Percentiles rank a stretch among this genome's conserved stretches.
These are phyloP conservation scores for Aschersonia sp. DNA, from an alignment of 2,329 filamentous ascomycete genomes.

Conservation along the genomic window DNA sequence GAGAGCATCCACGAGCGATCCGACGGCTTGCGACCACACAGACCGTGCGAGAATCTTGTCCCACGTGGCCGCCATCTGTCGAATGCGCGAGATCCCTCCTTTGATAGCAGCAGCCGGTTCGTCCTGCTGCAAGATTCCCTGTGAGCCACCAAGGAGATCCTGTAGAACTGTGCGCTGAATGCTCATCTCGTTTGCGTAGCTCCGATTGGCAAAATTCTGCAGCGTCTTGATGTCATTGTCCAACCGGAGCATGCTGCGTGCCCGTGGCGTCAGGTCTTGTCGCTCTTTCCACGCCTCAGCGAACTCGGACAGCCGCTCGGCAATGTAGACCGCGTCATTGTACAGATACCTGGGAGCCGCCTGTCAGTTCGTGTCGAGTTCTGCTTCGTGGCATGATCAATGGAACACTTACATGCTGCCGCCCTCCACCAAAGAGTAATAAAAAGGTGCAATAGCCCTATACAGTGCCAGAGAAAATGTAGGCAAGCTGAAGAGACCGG, in stretches of 20 bases:
- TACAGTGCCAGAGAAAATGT: constrained; percentile 66
- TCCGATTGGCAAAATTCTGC: constrained; percentile 44
- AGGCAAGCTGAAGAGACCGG: constrained; percentile 57
- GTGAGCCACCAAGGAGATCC: constrained; percentile 44
- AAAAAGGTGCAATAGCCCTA: constrained; percentile 59
- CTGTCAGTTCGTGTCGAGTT: not conserved
- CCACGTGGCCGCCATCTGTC: constrained; percentile 40
- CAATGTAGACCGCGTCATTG: constrained; percentile 51
- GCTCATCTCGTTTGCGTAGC: constrained; percentile 45
- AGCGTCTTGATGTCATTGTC: constrained; percentile 46
- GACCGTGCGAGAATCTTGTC: constrained; percentile 42
- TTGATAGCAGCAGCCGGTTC: constrained; percentile 38
- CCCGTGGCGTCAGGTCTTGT: constrained; percentile 33
- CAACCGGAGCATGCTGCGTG: constrained; percentile 39
- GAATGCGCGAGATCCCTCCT: constrained; percentile 35
- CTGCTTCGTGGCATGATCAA: not conserved
- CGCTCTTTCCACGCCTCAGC: constrained; percentile 35
- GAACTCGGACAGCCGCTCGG: constrained; percentile 38
- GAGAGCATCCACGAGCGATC: constrained; percentile 42
- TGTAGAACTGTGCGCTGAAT: constrained; percentile 46
- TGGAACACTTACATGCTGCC: constrained; percentile 44
- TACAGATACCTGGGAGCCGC: constrained; percentile 39
- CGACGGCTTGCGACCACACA: constrained; percentile 48
- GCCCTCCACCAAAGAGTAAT: constrained; percentile 48
- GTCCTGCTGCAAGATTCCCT: constrained; percentile 44